Conservation (phyloP, 2,329 filamentous ascomycete species). For the Madurella mycetomatis region DNA sequence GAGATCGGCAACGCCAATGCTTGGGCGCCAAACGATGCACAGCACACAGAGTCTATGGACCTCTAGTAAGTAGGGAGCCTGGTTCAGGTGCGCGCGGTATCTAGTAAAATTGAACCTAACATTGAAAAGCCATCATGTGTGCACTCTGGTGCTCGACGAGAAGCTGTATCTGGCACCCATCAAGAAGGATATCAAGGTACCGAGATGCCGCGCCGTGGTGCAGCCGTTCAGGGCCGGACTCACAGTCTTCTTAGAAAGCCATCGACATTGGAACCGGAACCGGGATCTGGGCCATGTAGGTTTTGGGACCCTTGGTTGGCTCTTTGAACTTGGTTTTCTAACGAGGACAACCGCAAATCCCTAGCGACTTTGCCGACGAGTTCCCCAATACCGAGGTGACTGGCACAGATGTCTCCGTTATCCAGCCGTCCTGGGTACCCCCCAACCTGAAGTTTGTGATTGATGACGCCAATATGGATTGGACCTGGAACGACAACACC, state of each 20-base stretch:
- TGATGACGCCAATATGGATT: slow-evolving; percentile 33
- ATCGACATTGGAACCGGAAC: slow-evolving; percentile 43
- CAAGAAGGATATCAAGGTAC: slow-evolving; percentile 12
- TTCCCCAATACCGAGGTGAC: slow-evolving; percentile 29
- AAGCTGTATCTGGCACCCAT: slow-evolving; percentile 33
- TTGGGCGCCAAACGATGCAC: slow-evolving; percentile 16
- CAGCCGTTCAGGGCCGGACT: slow-evolving; percentile 11
- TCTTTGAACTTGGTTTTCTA: too few species aligned
- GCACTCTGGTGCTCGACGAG: slow-evolving; percentile 27
- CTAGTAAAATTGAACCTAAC: neutral
- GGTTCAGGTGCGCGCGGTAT: too few species aligned
- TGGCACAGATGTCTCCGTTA: slow-evolving; percentile 31
- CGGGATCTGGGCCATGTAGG: slow-evolving; percentile 39
- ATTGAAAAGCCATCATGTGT: slow-evolving; percentile 31
- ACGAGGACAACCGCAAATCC: neutral
- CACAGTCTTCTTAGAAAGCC: slow-evolving; percentile 25
- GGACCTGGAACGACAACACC: slow-evolving; percentile 20
- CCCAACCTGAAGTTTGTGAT: slow-evolving; percentile 36
- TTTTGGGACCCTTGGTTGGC: neutral
- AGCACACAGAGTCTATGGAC: slow-evolving; percentile 27
- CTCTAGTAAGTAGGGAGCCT: slow-evolving; percentile 20
- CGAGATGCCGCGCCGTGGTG: neutral
- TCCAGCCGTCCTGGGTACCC: slow-evolving; percentile 31
- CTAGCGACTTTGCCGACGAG: slow-evolving; percentile 33
- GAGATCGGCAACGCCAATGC: slow-evolving; percentile 10